Evolutionary conservation across 331 rosid species (phyloP), one percentile per base, ranked within the genome.

Genomic region (Acacia pycnantha): DNA sequence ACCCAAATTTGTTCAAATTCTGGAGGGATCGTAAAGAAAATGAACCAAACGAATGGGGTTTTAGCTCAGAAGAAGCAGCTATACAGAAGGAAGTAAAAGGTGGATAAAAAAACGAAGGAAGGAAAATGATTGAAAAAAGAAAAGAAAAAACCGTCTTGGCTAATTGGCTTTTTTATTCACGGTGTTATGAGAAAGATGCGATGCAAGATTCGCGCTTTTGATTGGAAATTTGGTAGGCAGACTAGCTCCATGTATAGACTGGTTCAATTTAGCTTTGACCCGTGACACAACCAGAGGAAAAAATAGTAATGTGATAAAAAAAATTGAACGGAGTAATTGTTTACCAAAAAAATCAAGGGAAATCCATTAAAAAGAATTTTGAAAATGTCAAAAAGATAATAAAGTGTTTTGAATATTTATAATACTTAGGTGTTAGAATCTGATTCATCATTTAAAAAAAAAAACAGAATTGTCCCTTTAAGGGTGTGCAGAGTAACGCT

Each of bases 201-300:
- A 35, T 53, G 70, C 70, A 58, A 56, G 43, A 59, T 59, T 76
- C 41, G 54, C 56, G 46, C 37, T 76, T 41, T 73, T 53, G 83
- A n/a, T 58, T 56, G 46, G 18, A 53, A 43, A 64, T 76, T 41
- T 18, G 35, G 56, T 66, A 48, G 79, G 75, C 64, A 47, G 9
- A 8, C 7, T 31, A 51, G 19, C 65, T 76, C 69, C 51, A 35
- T 5, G 33, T 40, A 40, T 58, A 44, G 66, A 33, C 86, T 11
- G 40, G 68, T 12, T 74, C 50, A 31, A 83, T 78, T 78, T 77
- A 82, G 82, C 73, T 37, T 27, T 40, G 37, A 50, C n/a, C 81
- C 51, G 12, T 10, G 16, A 37, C 71, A 66, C 5, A 54, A 80
- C 51, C 82, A 61, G 56, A 75, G 56, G 59, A 7, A 84, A 72